These are phyloP conservation scores for Amaranthus tricolor DNA, from an alignment of 179 eudicot species.

Conservation along the genomic window DNA sequence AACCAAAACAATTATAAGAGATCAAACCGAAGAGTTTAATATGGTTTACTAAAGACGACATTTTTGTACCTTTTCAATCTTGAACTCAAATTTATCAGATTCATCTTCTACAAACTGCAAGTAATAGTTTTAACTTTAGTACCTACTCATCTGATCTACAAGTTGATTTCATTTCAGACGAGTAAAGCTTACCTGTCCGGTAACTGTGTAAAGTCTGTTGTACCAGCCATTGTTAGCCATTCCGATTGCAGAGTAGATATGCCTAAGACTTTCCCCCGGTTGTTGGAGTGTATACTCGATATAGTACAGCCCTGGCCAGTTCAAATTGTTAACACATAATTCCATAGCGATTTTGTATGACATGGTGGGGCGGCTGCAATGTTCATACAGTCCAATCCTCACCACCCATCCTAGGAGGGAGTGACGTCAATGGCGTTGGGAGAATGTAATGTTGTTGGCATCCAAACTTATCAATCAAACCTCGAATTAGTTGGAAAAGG, in stretches of 20 bases:
- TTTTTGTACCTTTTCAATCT: constrained; percentile 57
- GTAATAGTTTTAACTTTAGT: neutral
- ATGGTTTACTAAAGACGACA: neutral
- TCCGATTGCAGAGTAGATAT: constrained; percentile 74
- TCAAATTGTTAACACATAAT: neutral
- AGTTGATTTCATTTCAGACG: neutral
- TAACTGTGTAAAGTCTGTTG: constrained; percentile 84
- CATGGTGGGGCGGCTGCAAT: too few species aligned
- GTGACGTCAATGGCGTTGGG: too few species aligned
- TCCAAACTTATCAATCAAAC: too few species aligned
- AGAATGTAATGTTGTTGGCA: too few species aligned
- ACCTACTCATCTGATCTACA: neutral
- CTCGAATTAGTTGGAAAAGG: neutral
- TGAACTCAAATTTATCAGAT: constrained; percentile 52
- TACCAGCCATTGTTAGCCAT: constrained; percentile 70
- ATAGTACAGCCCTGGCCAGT: constrained; percentile 68
- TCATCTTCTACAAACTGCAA: constrained; percentile 85
- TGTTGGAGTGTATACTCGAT: constrained; percentile 76
- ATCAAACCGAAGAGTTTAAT: neutral
- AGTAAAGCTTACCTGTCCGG: constrained; percentile 66
- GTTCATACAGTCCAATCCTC: too few species aligned
- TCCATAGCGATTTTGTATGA: too few species aligned
- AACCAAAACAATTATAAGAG: neutral
- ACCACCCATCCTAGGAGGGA: too few species aligned
- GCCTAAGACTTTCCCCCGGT: constrained; percentile 79